Conservation (phyloP, 208 protist genomes). For the Trypanosoma rangeli region DNA sequence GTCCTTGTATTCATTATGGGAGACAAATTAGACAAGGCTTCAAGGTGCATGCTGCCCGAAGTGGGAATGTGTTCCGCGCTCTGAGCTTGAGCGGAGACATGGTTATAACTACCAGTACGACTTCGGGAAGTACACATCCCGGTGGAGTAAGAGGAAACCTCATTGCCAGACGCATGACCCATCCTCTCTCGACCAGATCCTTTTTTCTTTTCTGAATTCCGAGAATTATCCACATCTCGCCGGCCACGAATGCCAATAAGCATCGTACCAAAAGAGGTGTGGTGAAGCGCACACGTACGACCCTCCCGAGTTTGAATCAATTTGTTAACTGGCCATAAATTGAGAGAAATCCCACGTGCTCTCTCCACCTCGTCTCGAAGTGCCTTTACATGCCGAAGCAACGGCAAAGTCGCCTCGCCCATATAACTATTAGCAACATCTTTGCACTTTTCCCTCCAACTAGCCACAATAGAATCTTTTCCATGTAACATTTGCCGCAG, state of each 20-base stretch:
- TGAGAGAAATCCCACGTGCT: conserved; percentile 43
- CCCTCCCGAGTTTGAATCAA: conserved; percentile 66
- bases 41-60: neutral
- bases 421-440: conserved; percentile 47
- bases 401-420: conserved; percentile 38
- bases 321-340: conserved; percentile 34
- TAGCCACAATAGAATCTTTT: conserved; percentile 75
- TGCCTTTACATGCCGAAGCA: conserved; percentile 60
- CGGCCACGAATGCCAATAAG: conserved; percentile 64
- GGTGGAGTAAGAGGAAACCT: too few relatives aligned
- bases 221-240: neutral
- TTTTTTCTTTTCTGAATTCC: conserved; percentile 4
- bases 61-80: neutral
- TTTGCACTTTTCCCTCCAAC: conserved; percentile 51
- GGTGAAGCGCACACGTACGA: conserved; percentile 66
- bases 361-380: conserved; percentile 70
- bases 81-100: neutral
- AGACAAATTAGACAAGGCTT: neutral
- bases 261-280: conserved; percentile 62
- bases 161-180: neutral
- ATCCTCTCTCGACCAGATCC: neutral
- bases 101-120: conserved; percentile 1
- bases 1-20: neutral
- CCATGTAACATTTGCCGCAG: conserved; percentile 74
- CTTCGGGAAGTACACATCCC: too few relatives aligned